Evolutionary conservation across 2,329 filamentous ascomycete genomes (phyloP).

Genomic region (Xylariomycetidae sp.): DNA sequence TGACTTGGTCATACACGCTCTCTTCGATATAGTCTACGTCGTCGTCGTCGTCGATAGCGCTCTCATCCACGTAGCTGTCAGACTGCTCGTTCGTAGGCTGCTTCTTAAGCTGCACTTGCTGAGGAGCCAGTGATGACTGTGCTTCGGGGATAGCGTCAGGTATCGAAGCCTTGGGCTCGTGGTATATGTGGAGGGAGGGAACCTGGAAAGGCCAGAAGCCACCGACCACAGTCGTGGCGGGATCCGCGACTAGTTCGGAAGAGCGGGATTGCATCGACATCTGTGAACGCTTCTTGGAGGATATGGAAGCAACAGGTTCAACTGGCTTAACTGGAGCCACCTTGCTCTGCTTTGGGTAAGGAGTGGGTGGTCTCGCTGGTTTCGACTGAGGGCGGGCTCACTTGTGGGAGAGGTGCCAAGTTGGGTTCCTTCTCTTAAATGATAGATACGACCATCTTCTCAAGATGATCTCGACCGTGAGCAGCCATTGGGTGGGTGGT

Average conservation of each 20-base stretch:
- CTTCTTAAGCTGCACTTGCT: slow-evolving; percentile 65
- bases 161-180: slow-evolving; percentile 45
- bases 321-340: no score
- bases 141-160: slow-evolving; percentile 60
- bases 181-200: slow-evolving; percentile 35
- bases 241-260: no score
- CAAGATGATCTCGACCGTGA: slow-evolving; percentile 81
- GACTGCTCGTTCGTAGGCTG: slow-evolving; percentile 50
- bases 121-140: slow-evolving; percentile 51
- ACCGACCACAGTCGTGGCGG: slow-evolving; percentile 64
- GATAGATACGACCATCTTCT: slow-evolving; percentile 91
- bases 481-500: no score
- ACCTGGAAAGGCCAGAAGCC: slow-evolving; percentile 81
- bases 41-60: slow-evolving; percentile 71
- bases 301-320: no score
- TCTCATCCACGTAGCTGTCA: slow-evolving; percentile 70
- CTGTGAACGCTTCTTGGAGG: no score
- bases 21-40: slow-evolving; percentile 57
- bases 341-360: no score
- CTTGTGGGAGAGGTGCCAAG: slow-evolving; percentile 45
- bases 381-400: slow-evolving; percentile 31
- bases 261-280: no score
- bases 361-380: slow-evolving; percentile 31
- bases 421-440: slow-evolving; percentile 80
- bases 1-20: slow-evolving; percentile 71